Percentiles rank a stretch among this genome's conserved stretches.
Evolutionary conservation across 2,329 filamentous ascomycete genomes (phyloP).

Genomic region (Trichoderma hamatum): DNA sequence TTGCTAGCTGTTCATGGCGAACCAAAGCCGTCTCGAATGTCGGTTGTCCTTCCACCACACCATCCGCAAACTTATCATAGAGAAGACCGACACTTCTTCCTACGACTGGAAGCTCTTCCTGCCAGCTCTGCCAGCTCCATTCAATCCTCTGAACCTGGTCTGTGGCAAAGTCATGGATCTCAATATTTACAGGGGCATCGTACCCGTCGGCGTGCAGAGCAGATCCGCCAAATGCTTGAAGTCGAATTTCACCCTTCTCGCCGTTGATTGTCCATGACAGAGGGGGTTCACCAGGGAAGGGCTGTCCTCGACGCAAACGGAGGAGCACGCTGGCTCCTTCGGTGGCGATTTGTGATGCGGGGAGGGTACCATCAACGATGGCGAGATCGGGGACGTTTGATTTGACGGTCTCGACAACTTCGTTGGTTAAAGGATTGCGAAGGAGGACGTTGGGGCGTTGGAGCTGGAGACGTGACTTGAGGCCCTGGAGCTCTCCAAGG

Average conservation of each 20-base stretch:
- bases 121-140: constrained; percentile 52
- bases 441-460: constrained; percentile 48
- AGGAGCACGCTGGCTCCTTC: constrained; percentile 47
- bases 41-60: constrained; percentile 32
- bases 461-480: constrained; percentile 47
- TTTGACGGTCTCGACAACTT: constrained; percentile 38
- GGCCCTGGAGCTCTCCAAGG: constrained; percentile 48
- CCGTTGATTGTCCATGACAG: constrained; percentile 56
- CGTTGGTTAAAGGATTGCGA: constrained; percentile 36
- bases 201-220: constrained; percentile 40
- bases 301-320: constrained; percentile 52
- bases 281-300: constrained; percentile 51
- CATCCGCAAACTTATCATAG: constrained; percentile 58
- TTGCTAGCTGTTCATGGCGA: constrained; percentile 53
- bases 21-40: constrained; percentile 48
- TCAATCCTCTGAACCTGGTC: constrained; percentile 48
- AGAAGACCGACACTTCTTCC: constrained; percentile 56
- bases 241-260: constrained; percentile 53
- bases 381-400: constrained; percentile 52
- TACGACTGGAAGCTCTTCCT: constrained; percentile 47
- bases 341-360: constrained; percentile 31
- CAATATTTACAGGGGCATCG: constrained; percentile 47
- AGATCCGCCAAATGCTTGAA: constrained; percentile 39
- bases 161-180: constrained; percentile 54
- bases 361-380: constrained; percentile 37